Base-by-base conservation (phyloP, 331 rosid genomes). In the Pyracantha coccinea region DNA sequence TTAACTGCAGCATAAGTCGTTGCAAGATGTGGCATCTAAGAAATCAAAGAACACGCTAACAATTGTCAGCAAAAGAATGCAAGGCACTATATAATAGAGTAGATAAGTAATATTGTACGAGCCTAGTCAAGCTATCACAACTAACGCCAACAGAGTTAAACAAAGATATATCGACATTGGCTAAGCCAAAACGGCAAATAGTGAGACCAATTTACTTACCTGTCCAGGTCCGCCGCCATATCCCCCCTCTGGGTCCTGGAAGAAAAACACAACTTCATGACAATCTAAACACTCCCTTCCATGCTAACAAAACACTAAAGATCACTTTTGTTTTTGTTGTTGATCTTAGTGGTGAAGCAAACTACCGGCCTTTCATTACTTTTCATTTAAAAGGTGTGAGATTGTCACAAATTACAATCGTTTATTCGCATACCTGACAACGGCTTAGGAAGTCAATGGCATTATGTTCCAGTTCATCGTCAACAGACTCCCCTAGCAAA, bases 181-280 rank as follows among this genome's bases (percentile, higher is more conserved):
- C 17, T 45, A 80, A 65, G 69, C 68, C 14, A 77, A 50, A 38
- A 60, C 8, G 19, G 10, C 4, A 68, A 53, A 77, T 70, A 17
- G 9, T 12, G 15, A 53, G 61, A 83, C 24, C 25, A 71, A 50
- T 78, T 54, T 45, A 74, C 94, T 85, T 87, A 87, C 99, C 97
- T 94, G 99, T 75, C 93, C 95, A 82, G 99, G 99, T 73, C 97
- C 99, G 15, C 99, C 99, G 20, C 89, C 92, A 82, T 83, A 94
- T 76, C 97, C 97, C 79, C 97, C 99, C 76, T 85, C 77, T 29
- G 85, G 85, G 79, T 94, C 97, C 99, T 94, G 86, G 74, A 74
- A 78, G 66, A 29, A 82, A 20, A 53, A 74, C 47, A 73, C 29
- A n/a, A 71, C 75, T 20, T 15, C 52, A 19, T 62, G 62, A 54